A percentile compares a stretch with the other conserved stretches of the same genome.
Conservation (phyloP, 164 flowering plant genomes). For the Umbilicus rupestris region DNA sequence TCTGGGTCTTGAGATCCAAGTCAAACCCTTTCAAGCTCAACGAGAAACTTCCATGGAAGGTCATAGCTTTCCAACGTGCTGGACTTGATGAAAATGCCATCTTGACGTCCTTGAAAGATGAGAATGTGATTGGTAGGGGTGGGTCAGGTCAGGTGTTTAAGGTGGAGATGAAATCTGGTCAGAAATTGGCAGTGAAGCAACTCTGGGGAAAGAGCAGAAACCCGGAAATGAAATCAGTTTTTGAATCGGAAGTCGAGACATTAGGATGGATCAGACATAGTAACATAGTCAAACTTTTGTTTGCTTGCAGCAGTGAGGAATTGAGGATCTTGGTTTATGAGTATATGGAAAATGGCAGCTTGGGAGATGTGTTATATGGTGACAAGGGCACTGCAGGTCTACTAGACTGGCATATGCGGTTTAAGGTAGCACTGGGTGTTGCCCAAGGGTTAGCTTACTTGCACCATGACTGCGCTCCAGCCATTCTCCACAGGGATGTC, state of each 20-base stretch:
- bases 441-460: conserved; percentile 70
- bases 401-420: conserved; percentile 45
- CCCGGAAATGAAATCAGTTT: conserved; percentile 25
- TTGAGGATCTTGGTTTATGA: conserved; percentile 51
- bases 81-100: conserved; percentile 39
- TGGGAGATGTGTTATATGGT: conserved; percentile 57
- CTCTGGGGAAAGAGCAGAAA: conserved; percentile 28
- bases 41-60: conserved; percentile 25
- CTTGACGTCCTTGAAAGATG: conserved; percentile 22
- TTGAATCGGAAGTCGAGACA: conserved; percentile 49
- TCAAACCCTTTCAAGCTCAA: conserved; percentile 12
- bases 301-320: conserved; percentile 36
- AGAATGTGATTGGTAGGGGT: conserved; percentile 49
- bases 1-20: conserved; percentile 26
- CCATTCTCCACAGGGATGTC: conserved; percentile 69
- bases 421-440: conserved; percentile 44
- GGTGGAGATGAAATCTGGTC: conserved; percentile 39
- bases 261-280: conserved; percentile 49
- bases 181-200: conserved; percentile 54
- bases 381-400: conserved; percentile 32
- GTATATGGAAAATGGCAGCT: conserved; percentile 71
- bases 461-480: conserved; percentile 70
- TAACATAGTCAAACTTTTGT: conserved; percentile 51
- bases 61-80: conserved; percentile 36
- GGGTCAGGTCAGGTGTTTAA: conserved; percentile 55